These are phyloP conservation scores for Backusella tuberculispora DNA, from an alignment of 192 early-diverging fungal genomes.

Conservation along the genomic window DNA sequence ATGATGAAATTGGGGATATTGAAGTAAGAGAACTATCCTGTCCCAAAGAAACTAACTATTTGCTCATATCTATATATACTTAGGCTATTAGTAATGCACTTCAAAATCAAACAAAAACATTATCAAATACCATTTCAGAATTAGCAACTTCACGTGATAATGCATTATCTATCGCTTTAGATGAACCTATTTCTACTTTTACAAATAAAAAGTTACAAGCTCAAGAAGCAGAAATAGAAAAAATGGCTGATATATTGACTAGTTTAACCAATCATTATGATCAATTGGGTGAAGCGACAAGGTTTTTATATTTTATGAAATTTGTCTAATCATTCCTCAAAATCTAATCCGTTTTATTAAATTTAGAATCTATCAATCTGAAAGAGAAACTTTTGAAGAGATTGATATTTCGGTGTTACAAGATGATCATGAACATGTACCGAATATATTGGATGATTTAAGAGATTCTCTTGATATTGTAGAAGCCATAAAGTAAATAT, in stretches of 20 bases:
- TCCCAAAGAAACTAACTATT: background rate
- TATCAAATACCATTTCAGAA: constrained; percentile 23
- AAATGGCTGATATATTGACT: constrained; percentile 53
- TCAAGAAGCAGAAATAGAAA: constrained; percentile 49
- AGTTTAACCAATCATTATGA: constrained; percentile 57
- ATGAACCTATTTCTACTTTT: constrained; percentile 45
- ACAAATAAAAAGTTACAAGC: constrained; percentile 44
- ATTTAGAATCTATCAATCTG: constrained; percentile 32
- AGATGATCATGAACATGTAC: constrained; percentile 39
- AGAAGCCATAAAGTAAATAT: constrained; percentile 18
- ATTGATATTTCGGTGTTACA: constrained; percentile 41
- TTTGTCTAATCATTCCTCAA: background rate
- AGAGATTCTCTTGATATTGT: constrained; percentile 24
- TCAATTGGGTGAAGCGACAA: constrained; percentile 49
- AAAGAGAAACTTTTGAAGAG: constrained; percentile 17
- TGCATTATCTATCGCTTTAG: constrained; percentile 39
- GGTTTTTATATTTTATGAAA: constrained; percentile 29
- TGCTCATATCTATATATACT: background rate
- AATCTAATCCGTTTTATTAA: background rate
- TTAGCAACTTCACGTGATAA: constrained; percentile 19
- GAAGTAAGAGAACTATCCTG: constrained; percentile 25
- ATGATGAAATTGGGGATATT: constrained; percentile 41
- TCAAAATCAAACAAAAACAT: constrained; percentile 16
- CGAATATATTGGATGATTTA: constrained; percentile 33
- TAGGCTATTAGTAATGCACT: constrained; percentile 10